Evolutionary conservation across 1,284 basidiomycete species (phyloP).

Genomic region (Takashimella koratensis): DNA sequence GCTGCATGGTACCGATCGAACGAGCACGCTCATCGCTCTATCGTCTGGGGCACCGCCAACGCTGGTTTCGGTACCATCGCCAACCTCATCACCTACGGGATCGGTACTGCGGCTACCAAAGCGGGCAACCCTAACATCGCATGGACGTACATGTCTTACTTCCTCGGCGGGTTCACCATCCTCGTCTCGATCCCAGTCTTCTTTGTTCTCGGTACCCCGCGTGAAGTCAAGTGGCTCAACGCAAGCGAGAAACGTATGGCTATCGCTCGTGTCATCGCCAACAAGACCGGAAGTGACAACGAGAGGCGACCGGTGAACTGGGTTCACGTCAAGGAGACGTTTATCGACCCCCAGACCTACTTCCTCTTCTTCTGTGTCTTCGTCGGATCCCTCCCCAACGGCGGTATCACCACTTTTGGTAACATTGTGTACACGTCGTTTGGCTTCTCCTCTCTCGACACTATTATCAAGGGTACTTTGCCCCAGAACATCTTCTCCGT

Average conservation of each 20-base stretch:
- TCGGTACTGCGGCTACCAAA: constrained; percentile 4
- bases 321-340: constrained; percentile 11
- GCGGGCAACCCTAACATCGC: constrained; percentile 8
- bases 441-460: constrained; percentile 13
- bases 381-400: constrained; percentile 11
- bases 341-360: constrained; percentile 19
- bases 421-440: constrained; percentile 14
- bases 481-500: constrained; percentile 9
- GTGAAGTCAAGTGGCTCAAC: constrained; percentile 23
- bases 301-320: constrained; percentile 1
- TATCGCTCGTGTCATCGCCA: constrained; percentile 4
- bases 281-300: constrained; percentile 6
- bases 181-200: constrained; percentile 13
- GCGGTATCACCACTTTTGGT: constrained; percentile 9
- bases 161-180: constrained; percentile 25
- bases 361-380: constrained; percentile 9
- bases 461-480: constrained; percentile 8
- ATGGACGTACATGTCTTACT: constrained; percentile 24
- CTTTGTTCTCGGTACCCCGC: constrained; percentile 15
- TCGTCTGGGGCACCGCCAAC: constrained; percentile 13
- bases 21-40: constrained; percentile 15
- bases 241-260: constrained; percentile 11
- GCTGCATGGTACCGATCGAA: constrained; percentile 16
- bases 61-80: constrained; percentile 14
- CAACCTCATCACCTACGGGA: constrained; percentile 8